phyloP scores from a whole-genome alignment of 23 red algal genomes.

The Agarophyton chilense region DNA sequence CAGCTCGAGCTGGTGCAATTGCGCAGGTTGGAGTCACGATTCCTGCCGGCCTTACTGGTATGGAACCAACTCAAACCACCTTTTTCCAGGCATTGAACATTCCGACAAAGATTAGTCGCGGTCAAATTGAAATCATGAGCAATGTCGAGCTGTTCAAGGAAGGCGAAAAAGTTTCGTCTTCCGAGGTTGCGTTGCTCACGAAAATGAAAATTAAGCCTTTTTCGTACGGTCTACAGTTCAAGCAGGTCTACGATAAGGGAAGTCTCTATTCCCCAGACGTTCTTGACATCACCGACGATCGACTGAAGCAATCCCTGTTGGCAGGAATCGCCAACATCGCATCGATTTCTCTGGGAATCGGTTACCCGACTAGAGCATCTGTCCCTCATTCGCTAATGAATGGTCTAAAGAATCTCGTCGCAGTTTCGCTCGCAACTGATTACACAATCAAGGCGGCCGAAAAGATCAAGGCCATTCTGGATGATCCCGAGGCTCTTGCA shows the following conservation, averaged over 20 bases:
- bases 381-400: conserved; percentile 88
- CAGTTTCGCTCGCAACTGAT: conserved; percentile 79
- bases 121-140: conserved; percentile 92
- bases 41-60: conserved; percentile 95
- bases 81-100: conserved; percentile 99
- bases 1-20: conserved; percentile 89
- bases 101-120: conserved; percentile 96
- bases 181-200: conserved; percentile 90
- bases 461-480: conserved; percentile 93
- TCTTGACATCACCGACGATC: conserved; percentile 95
- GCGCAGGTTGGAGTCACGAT: conserved; percentile 96
- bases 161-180: conserved; percentile 86
- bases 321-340: conserved; percentile 86
- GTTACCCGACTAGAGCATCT: conserved; percentile 84
- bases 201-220: conserved; percentile 95
- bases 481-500: conserved; percentile 90
- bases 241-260: conserved; percentile 92
- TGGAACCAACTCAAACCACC: conserved; percentile 95
- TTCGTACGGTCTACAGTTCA: conserved; percentile 90
- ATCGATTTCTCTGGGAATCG: conserved; percentile 80
- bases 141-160: conserved; percentile 89
- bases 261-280: conserved; percentile 92
- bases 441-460: conserved; percentile 76
- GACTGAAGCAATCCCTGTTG: conserved; percentile 60
- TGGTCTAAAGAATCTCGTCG: conserved; percentile 78